phyloP scores from a whole-genome alignment of 495 filamentous ascomycete species.

The Parathielavia appendiculata region DNA sequence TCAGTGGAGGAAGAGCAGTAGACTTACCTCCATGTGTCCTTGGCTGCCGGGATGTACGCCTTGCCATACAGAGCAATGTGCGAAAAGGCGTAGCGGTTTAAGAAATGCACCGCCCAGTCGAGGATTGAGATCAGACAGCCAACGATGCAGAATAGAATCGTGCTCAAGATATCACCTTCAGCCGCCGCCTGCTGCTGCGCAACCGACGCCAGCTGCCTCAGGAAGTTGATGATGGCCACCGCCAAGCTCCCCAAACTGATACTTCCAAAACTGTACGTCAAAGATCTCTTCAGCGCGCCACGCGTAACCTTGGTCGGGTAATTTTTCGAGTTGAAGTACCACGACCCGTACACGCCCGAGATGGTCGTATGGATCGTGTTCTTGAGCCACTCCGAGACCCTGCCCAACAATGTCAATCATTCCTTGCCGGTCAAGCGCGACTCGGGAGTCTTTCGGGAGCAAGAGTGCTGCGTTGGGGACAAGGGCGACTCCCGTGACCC shows the following conservation, averaged over 20 bases:
- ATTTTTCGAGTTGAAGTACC: conserved; percentile 77
- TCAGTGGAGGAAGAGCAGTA: neutral
- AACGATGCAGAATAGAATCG: conserved; percentile 64
- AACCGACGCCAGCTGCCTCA: conserved; percentile 71
- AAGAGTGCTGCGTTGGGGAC: too few relatives aligned
- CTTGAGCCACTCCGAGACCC: conserved; percentile 86
- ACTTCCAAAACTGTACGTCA: conserved; percentile 88
- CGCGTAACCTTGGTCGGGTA: conserved; percentile 72
- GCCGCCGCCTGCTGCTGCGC: conserved; percentile 59
- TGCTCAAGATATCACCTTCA: conserved; percentile 63
- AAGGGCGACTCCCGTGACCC: too few relatives aligned
- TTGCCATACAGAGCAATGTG: conserved; percentile 92
- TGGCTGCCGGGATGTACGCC: conserved; percentile 75
- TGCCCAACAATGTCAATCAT: too few relatives aligned
- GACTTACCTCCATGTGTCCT: conserved; percentile 70
- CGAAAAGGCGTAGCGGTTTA: conserved; percentile 82
- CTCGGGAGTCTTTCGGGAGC: too few relatives aligned
- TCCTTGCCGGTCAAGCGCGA: too few relatives aligned
- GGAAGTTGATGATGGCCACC: conserved; percentile 79
- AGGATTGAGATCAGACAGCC: conserved; percentile 71
- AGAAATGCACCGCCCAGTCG: conserved; percentile 76
- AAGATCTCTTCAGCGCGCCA: conserved; percentile 66
- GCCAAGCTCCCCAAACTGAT: conserved; percentile 81
- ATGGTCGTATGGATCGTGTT: conserved; percentile 87
- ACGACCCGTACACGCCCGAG: conserved; percentile 82